These are phyloP conservation scores for Holtermanniella nyarrowii DNA, from an alignment of 768 basidiomycete genomes.

Conservation along the genomic window DNA sequence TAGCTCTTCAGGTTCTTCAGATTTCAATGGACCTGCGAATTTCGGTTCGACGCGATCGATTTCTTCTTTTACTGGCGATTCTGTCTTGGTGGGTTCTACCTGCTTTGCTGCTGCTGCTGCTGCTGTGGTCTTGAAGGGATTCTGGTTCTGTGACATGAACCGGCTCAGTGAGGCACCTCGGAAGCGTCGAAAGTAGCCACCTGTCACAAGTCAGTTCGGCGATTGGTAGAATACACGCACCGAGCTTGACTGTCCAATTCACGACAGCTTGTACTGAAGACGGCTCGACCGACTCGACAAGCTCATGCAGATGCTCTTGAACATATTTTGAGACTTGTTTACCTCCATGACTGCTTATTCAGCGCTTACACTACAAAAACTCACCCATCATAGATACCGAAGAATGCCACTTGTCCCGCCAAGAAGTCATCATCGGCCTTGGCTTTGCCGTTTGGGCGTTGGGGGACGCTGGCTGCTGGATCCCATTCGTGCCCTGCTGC, in stretches of 20 bases:
- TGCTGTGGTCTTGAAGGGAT: neutral
- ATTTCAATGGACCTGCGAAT: constrained; percentile 18
- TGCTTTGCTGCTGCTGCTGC: neutral
- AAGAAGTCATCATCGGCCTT: constrained; percentile 46
- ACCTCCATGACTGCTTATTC: constrained; percentile 64
- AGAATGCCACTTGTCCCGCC: constrained; percentile 66
- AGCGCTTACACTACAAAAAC: constrained; percentile 19
- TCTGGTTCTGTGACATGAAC: neutral
- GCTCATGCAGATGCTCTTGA: constrained; percentile 69
- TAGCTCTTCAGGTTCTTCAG: constrained; percentile 41
- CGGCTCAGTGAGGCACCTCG: constrained; percentile 57
- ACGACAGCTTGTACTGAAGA: constrained; percentile 44
- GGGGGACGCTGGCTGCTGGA: constrained; percentile 37
- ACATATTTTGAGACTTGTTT: constrained; percentile 79
- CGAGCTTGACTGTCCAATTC: constrained; percentile 63
- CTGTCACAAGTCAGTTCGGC: constrained; percentile 4
- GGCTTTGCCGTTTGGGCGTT: neutral
- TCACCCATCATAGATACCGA: constrained; percentile 87
- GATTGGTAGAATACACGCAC: constrained; percentile 27
- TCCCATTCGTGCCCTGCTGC: constrained; percentile 63
- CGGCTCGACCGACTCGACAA: constrained; percentile 70
- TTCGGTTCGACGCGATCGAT: constrained; percentile 48
- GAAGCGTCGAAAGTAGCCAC: constrained; percentile 83
- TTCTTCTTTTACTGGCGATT: neutral
- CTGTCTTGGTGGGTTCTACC: neutral